Evolutionary conservation across 2,329 filamentous ascomycete species (phyloP), one percentile per base, ranked within the genome.

Genomic region (Trichoderma gracile): DNA sequence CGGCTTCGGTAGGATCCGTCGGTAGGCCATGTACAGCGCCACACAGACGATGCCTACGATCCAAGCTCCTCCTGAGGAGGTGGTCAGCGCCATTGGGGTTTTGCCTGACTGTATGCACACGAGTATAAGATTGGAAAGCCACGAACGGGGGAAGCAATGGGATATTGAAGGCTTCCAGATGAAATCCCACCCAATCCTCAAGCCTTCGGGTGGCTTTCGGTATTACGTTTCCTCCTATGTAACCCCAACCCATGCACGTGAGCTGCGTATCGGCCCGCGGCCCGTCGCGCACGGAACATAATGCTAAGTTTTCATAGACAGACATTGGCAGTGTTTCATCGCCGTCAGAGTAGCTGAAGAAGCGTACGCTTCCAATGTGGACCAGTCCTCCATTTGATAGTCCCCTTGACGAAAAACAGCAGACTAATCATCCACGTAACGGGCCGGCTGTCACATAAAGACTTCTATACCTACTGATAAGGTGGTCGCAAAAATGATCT

Each of bases 1-100:
- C 8, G 58, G 58, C 58, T 61, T 61, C 21, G 58, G 58, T 17
- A 61, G 46, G 8, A 53, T 43, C 21, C 58, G 47, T 50, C 58
- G 46, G 17, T 61, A 61, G 17, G 49, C 30, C 33, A 30, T 52
- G 47, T 61, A 61, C 55, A 58, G 43, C n/a, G 19, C 55, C 8
- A 58, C 27, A 23, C 43, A 58, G 27, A 58, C 19, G 42, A 47
- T 58, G 27, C 27, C 55, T 25, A 58, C 55, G 27, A 58, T 25
- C 43, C 43, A 58, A 58, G 19, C 43, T 47, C 43, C 55, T 40
- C 43, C 55, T 38, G 55, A 47, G 55, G 55, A 47, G 55, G 38
- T 46, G 38, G 19, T 58, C 55, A 47, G n/a, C 43, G 55, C 27
- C 55, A 58, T 58, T 38, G 12, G 47, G 5, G n/a, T 38, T 27